phyloP scores from a whole-genome alignment of 2,329 filamentous ascomycete genomes.

The Lasiodiplodia citricola region DNA sequence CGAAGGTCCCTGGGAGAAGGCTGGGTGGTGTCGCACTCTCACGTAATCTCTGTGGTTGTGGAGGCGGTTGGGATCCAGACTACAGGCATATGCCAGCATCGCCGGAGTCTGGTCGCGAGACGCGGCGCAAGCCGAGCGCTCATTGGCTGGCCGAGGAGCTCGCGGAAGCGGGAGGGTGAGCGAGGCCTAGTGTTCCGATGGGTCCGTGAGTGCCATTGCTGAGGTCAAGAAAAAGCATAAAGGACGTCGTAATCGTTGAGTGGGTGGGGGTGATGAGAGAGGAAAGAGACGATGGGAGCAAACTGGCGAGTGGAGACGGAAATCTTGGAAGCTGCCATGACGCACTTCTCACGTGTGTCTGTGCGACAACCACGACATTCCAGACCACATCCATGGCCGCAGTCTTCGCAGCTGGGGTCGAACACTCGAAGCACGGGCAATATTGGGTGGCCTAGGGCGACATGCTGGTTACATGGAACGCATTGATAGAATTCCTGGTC shows the following conservation, averaged over 20 bases:
- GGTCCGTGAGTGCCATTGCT: neutral
- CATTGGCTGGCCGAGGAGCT: constrained; percentile 1
- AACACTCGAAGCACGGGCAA: neutral
- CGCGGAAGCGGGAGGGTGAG: constrained; percentile 7
- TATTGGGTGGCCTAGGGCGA: neutral
- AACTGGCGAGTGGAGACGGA: neutral
- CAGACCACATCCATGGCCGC: neutral
- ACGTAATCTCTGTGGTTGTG: neutral
- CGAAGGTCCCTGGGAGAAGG: neutral
- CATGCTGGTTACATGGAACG: neutral
- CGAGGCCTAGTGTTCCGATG: neutral
- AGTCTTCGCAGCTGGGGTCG: neutral
- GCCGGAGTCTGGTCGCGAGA: neutral
- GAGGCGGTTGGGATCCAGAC: constrained; percentile 7
- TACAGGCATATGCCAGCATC: constrained; percentile 18
- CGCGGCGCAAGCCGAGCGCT: neutral
- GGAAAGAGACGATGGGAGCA: constrained; percentile 7
- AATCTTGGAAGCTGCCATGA: constrained; percentile 22
- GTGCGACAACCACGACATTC: neutral
- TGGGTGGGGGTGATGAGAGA: constrained; percentile 1
- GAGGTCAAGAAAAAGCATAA: constrained; percentile 10
- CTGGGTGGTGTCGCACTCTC: constrained; percentile 1
- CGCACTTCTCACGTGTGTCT: constrained; percentile 11
- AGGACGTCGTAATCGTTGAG: constrained; percentile 7
- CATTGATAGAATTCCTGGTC: neutral